Evolutionary conservation across 169 alveolate genomes (phyloP).

Genomic region (Toxoplasma gondii): DNA sequence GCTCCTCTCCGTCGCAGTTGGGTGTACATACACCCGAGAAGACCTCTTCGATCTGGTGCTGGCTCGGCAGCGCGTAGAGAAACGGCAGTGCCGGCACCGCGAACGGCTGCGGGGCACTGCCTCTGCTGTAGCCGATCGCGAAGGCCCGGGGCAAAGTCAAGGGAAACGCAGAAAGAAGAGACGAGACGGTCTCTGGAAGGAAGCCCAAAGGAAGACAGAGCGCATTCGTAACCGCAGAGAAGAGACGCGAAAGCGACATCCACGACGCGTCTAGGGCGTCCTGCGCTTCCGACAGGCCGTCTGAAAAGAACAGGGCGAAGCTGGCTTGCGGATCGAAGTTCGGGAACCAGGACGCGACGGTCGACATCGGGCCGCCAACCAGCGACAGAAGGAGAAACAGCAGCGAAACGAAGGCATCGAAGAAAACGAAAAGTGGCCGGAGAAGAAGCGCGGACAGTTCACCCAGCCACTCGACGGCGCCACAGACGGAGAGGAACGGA

Average conservation of each 20-base stretch:
- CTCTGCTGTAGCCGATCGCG: background rate
- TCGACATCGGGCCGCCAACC: background rate
- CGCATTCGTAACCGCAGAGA: background rate
- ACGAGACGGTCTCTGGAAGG: background rate
- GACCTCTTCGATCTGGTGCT: conserved; percentile 56
- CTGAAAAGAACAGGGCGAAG: background rate
- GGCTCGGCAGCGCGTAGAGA: conserved; percentile 22
- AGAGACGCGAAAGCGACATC: background rate
- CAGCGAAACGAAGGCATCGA: background rate
- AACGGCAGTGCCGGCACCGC: conserved; percentile 14
- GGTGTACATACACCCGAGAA: conserved; percentile 59
- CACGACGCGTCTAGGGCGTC: background rate
- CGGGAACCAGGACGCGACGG: background rate
- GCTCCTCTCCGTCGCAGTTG: background rate
- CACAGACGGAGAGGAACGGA: background rate
- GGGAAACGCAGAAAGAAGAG: background rate
- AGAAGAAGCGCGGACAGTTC: conserved; percentile 4
- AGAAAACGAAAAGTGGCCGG: background rate
- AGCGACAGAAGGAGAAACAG: background rate
- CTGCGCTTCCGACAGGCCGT: background rate
- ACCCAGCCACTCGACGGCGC: conserved; percentile 14
- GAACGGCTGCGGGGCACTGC: background rate
- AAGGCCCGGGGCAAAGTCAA: background rate
- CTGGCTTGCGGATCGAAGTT: background rate
- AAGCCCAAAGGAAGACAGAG: background rate